Evolutionary conservation across 208 protist species (phyloP).

Genomic region (Jaenimonas drosophilae): DNA sequence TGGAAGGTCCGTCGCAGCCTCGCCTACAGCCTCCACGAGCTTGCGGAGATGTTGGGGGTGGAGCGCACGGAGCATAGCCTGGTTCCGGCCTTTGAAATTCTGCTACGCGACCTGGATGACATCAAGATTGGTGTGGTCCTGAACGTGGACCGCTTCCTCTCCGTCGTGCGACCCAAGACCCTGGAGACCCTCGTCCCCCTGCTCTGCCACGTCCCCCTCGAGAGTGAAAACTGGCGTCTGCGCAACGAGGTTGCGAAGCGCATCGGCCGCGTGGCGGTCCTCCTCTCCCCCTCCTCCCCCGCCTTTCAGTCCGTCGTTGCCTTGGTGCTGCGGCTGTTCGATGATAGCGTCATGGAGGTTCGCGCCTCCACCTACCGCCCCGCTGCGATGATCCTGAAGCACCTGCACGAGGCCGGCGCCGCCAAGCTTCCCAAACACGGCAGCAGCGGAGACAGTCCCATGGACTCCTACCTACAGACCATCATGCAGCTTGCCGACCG

Average conservation of each 20-base stretch:
- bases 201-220: conserved; percentile 71
- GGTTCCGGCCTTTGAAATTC: conserved; percentile 86
- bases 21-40: conserved; percentile 91
- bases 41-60: conserved; percentile 86
- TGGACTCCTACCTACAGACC: conserved; percentile 39
- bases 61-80: conserved; percentile 82
- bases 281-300: conserved; percentile 42
- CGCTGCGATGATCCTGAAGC: conserved; percentile 61
- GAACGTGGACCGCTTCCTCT: conserved; percentile 75
- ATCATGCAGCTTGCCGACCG: conserved; percentile 67
- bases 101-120: conserved; percentile 94
- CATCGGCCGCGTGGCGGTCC: conserved; percentile 59
- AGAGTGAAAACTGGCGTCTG: conserved; percentile 92
- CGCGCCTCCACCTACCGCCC: conserved; percentile 70
- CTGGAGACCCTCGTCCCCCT: conserved; percentile 65
- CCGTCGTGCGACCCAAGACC: conserved; percentile 33
- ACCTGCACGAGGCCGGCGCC: conserved; percentile 43
- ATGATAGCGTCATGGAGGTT: conserved; percentile 89
- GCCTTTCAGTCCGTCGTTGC: conserved; percentile 44
- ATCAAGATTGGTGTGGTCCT: conserved; percentile 91
- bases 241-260: conserved; percentile 87
- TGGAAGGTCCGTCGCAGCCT: conserved; percentile 95
- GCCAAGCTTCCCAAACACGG: no score
- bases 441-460: conserved; percentile 17
- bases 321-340: conserved; percentile 66